Conservation (phyloP, 805 yeast genomes). For the Maudiozyma turicensis region DNA sequence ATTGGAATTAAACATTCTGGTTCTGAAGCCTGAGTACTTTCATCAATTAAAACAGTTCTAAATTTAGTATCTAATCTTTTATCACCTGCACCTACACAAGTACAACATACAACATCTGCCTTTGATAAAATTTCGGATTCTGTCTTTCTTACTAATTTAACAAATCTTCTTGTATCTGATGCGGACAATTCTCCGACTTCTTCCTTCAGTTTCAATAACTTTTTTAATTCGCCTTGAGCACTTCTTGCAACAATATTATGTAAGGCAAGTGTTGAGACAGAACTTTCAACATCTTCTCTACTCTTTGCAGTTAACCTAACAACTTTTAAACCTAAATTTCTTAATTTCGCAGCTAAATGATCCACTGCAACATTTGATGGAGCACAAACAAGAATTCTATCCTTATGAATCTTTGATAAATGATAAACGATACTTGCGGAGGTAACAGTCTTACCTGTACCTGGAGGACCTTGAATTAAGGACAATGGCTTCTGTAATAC, state of each 20-base stretch:
- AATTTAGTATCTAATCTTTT: constrained; percentile 50
- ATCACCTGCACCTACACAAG: constrained; percentile 92
- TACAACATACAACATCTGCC: constrained; percentile 78
- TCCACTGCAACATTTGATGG: constrained; percentile 95
- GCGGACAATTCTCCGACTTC: constrained; percentile 61
- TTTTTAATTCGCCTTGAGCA: constrained; percentile 50
- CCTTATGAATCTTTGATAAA: constrained; percentile 49
- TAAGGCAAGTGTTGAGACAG: constrained; percentile 48
- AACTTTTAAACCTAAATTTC: constrained; percentile 62
- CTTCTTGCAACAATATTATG: constrained; percentile 39
- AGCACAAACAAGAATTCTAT: constrained; percentile 77
- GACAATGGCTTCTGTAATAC: constrained; percentile 67
- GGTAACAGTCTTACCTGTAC: constrained; percentile 92
- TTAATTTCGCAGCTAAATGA: constrained; percentile 69
- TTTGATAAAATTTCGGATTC: constrained; percentile 43
- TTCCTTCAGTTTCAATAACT: constrained; percentile 46
- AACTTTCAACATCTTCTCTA: constrained; percentile 70
- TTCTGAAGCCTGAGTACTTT: constrained; percentile 88
- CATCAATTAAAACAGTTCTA: constrained; percentile 79
- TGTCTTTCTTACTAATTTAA: constrained; percentile 33
- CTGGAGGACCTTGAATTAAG: constrained; percentile 92
- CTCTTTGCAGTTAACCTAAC: constrained; percentile 68
- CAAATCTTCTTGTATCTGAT: constrained; percentile 40
- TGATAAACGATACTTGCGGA: constrained; percentile 84
- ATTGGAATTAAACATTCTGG: constrained; percentile 87